These are phyloP conservation scores for Tricholoma hemisulphureum DNA, from an alignment of 768 basidiomycete genomes.

Conservation along the genomic window DNA sequence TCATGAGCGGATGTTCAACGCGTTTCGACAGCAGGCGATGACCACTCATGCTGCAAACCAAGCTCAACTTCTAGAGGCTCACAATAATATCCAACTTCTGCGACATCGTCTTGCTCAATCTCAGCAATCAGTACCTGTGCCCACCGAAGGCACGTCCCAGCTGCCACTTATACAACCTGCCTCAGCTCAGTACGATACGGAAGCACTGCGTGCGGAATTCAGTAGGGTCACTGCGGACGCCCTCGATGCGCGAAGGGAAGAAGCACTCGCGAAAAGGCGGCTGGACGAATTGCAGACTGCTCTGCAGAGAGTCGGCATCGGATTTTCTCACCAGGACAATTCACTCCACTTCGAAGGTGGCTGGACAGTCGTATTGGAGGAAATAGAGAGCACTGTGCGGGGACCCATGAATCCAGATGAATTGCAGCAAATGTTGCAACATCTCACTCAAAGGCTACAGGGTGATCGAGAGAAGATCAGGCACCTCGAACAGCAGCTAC, in stretches of 20 bases:
- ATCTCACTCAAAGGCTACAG: slow-evolving; percentile 11
- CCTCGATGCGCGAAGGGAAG: background rate
- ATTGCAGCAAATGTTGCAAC: slow-evolving; percentile 13
- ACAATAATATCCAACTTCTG: slow-evolving; percentile 1
- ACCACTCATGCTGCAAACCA: slow-evolving; percentile 8
- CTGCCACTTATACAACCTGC: background rate
- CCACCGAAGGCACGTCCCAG: background rate
- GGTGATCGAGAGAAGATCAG: slow-evolving; percentile 15
- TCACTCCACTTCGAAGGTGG: slow-evolving; percentile 17
- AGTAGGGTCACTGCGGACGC: background rate
- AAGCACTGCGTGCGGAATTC: background rate
- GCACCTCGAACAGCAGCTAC: slow-evolving; percentile 9
- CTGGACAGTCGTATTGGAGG: slow-evolving; percentile 16
- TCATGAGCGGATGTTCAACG: slow-evolving; percentile 9
- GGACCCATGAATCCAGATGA: slow-evolving; percentile 12
- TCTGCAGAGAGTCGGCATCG: slow-evolving; percentile 14
- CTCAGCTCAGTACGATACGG: background rate
- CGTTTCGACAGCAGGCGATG: slow-evolving; percentile 6
- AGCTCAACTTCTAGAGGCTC: slow-evolving; percentile 1
- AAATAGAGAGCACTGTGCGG: slow-evolving; percentile 12
- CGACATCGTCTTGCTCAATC: slow-evolving; percentile 10
- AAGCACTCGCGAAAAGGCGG: slow-evolving; percentile 6
- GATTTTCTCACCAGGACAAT: slow-evolving; percentile 12
- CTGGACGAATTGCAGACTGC: slow-evolving; percentile 13
- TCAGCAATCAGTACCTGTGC: background rate